Conservation (phyloP, 192 early-diverging fungal genomes). For the Umbelopsis sp. region DNA sequence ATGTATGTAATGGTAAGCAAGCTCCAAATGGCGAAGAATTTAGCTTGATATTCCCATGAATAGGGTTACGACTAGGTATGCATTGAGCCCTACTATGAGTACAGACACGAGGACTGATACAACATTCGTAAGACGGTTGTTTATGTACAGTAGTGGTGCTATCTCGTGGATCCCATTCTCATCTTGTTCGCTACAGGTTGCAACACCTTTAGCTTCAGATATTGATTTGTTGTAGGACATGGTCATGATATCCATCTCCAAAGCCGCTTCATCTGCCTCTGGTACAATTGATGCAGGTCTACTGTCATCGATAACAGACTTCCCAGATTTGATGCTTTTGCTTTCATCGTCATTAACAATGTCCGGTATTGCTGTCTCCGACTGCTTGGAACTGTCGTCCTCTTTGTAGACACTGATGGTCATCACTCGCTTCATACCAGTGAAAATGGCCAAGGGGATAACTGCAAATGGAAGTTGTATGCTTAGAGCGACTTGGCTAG, state of each 20-base stretch:
- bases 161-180: background rate
- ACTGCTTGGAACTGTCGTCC: background rate
- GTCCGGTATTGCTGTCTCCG: background rate
- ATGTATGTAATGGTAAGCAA: background rate
- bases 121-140: conserved; percentile 31
- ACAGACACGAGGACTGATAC: conserved; percentile 38
- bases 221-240: background rate
- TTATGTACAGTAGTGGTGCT: conserved; percentile 37
- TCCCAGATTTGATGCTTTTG: background rate
- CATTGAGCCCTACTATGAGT: conserved; percentile 48
- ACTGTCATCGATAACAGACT: background rate
- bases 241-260: background rate
- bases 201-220: conserved; percentile 5
- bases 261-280: background rate
- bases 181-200: background rate
- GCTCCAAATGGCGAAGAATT: background rate
- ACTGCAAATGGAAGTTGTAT: conserved; percentile 85
- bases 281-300: background rate
- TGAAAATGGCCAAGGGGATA: conserved; percentile 74
- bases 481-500: conserved; percentile 75
- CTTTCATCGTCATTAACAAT: conserved; percentile 12
- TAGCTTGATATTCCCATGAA: conserved; percentile 19
- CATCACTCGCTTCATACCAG: conserved; percentile 56
- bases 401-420: conserved; percentile 12
- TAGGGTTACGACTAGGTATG: conserved; percentile 45